phyloP scores from a whole-genome alignment of 176 grass and related monocot genomes.

The Panicum miliaceum region DNA sequence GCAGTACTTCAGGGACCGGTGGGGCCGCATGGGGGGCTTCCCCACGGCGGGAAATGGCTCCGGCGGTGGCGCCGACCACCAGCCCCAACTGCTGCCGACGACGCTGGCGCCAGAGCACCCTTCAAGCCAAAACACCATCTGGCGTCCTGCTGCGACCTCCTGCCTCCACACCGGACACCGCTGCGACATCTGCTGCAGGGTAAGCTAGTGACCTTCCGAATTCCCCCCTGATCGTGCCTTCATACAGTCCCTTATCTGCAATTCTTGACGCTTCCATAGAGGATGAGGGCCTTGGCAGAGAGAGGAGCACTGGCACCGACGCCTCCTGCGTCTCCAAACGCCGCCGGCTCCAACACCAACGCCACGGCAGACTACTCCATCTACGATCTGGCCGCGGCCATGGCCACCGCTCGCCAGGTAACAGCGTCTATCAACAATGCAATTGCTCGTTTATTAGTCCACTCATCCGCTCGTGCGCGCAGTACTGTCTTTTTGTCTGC shows the following conservation, averaged over 20 bases:
- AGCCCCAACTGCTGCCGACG: constrained; percentile 16
- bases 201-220: constrained; percentile 23
- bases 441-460: too few relatives aligned
- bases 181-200: constrained; percentile 72
- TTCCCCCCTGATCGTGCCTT: neutral
- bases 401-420: constrained; percentile 53
- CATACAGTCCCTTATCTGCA: neutral
- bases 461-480: neutral
- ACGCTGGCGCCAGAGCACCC: constrained; percentile 55
- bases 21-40: constrained; percentile 33
- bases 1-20: constrained; percentile 49
- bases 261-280: constrained; percentile 42
- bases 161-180: constrained; percentile 48
- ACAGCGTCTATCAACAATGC: neutral
- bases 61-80: neutral
- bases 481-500: neutral
- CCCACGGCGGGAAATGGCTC: neutral
- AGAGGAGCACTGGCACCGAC: constrained; percentile 21
- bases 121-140: constrained; percentile 69
- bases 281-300: constrained; percentile 33
- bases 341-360: neutral
- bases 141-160: constrained; percentile 43
- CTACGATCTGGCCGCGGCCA: constrained; percentile 53
- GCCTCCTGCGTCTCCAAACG: neutral
- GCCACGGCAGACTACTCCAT: constrained; percentile 46